Base-by-base conservation (phyloP, 2,329 filamentous ascomycete genomes). In the Fusarium continuum region DNA sequence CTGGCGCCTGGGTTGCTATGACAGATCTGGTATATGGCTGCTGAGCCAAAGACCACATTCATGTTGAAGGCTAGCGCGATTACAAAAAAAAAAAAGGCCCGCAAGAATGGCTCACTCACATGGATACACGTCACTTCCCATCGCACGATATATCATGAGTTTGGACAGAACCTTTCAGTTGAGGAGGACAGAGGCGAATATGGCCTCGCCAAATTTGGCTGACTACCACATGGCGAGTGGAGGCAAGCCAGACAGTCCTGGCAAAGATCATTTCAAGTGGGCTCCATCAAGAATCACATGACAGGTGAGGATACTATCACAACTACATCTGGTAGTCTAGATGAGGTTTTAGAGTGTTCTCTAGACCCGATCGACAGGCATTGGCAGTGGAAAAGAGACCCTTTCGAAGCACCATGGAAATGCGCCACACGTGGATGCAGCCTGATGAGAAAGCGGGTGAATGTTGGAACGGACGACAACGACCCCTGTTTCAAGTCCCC, bases 401-500 rank as follows among this genome's bases (percentile, higher is more conserved):
- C 44, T 46, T 29, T 39, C 17, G 47, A 50, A 43, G 35, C n/a
- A 39, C 39, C 40, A 50, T 48, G 41, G 28, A 44, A 29, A 41
- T 36, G 35, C 50, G 60, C 55, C 51, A 59, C 48, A 20, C 41
- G 43, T 54, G 55, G 47, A 65, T 57, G 63, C 25, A 22, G 22
- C n/a, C 50, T 35, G 41, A 55, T 48, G 46, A 61, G 55, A 46
- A 46, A 55, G 39, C 40, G 61, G 53, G 36, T 55, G 53, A 53
- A 48, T 35, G 59, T 47, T 54, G 61, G 59, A 56, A 61, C 56
- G 51, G 56, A 50, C 48, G 61, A 60, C 61, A 61, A 49, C 26
- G 20, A 62, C 69, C 65, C 65, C 61, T 72, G 71, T 72, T 73
- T 73, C 69, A 72, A 64, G 57, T 50, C 48, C n/a, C 35, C 46